These are phyloP conservation scores for Trichoderma atroviride DNA, from an alignment of 2,329 filamentous ascomycete species.

Conservation along the genomic window DNA sequence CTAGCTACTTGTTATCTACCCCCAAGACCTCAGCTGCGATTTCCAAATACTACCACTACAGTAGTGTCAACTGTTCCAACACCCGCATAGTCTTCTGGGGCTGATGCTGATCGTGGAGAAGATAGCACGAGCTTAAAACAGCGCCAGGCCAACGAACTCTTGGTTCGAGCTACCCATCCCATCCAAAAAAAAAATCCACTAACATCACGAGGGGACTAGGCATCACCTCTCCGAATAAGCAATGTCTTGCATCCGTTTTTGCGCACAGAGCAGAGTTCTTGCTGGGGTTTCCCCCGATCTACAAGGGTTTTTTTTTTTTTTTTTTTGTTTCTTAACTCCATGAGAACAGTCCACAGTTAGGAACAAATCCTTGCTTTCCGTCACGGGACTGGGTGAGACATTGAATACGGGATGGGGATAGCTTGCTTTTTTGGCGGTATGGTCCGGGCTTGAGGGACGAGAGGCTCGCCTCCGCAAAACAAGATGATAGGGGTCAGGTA, in stretches of 20 bases:
- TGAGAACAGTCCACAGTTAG: not conserved
- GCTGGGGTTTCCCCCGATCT: not conserved
- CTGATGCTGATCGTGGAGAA: slow-evolving; percentile 19
- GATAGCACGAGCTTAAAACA: slow-evolving; percentile 8
- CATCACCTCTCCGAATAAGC: not conserved
- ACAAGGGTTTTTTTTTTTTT: not conserved
- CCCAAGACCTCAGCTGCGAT: not conserved
- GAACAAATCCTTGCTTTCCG: slow-evolving; percentile 2
- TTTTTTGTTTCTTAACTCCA: not conserved
- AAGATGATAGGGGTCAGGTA: not conserved
- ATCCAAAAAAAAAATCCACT: too few relatives aligned
- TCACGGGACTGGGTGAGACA: slow-evolving; percentile 8
- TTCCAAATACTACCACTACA: not conserved
- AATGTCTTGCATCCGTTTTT: slow-evolving; percentile 1
- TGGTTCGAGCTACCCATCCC: not conserved
- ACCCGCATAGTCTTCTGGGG: not conserved
- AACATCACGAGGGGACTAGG: not conserved
- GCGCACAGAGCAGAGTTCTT: not conserved
- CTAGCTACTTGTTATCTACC: not conserved
- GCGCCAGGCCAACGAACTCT: not conserved
- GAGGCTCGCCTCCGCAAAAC: slow-evolving; percentile 1
- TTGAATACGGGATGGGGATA: not conserved
- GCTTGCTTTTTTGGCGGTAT: not conserved
- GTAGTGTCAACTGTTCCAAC: not conserved
- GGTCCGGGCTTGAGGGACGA: not conserved